These are phyloP conservation scores for Alloteropsis semialata DNA, from an alignment of 176 grass and related monocot species.

Conservation along the genomic window DNA sequence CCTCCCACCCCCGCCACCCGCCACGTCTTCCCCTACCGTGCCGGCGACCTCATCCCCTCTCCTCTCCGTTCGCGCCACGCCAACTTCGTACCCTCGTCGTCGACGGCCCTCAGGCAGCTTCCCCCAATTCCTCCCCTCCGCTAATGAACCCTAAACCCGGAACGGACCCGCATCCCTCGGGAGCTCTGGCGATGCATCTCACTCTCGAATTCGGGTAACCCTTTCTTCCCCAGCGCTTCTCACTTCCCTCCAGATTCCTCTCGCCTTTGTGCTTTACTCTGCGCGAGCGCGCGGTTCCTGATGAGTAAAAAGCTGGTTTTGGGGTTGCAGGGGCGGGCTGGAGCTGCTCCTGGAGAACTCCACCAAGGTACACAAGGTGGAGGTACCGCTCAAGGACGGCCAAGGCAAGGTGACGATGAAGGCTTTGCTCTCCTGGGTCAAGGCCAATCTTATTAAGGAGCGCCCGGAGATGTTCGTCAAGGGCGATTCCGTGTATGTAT, in stretches of 20 bases:
- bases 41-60: background rate
- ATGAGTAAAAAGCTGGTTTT: background rate
- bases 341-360: slow-evolving; percentile 80
- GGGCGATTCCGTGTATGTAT: slow-evolving; percentile 68
- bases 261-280: too few relatives aligned
- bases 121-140: background rate
- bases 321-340: slow-evolving; percentile 63
- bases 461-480: slow-evolving; percentile 95
- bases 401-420: slow-evolving; percentile 57
- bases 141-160: slow-evolving; percentile 26
- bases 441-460: slow-evolving; percentile 92
- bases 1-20: background rate
- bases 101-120: background rate
- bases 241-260: background rate
- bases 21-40: background rate
- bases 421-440: slow-evolving; percentile 68
- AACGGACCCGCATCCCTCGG: slow-evolving; percentile 10
- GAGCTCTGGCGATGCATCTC: slow-evolving; percentile 62
- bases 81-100: background rate
- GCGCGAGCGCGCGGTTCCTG: background rate
- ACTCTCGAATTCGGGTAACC: slow-evolving; percentile 84
- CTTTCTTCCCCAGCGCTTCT: background rate
- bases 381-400: slow-evolving; percentile 40
- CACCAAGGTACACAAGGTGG: slow-evolving; percentile 73
- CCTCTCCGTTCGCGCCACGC: background rate